Evolutionary conservation across 352 stramenopile species (phyloP), one percentile per base, ranked within the genome.

Genomic region (Detonula confervacea): DNA sequence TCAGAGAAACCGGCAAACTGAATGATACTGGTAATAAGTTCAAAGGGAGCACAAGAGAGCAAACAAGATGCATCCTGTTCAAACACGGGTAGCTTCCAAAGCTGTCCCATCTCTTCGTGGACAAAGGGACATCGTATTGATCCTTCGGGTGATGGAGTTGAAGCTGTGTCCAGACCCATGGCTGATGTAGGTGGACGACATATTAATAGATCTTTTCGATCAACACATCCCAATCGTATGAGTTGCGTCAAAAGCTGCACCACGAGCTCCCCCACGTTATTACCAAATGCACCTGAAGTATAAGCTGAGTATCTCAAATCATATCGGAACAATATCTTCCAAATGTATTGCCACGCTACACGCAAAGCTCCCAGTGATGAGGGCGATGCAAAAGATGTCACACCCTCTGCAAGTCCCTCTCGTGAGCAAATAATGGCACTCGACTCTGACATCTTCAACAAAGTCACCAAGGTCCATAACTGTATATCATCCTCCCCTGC

Each of bases 41-140:
- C 86, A 75, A 93, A 92, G 18, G 70, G 71, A 46, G 83, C 55
- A 51, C 47, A 60, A 14, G 77, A 88, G 59, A 80, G 39, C 39
- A 86, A 29, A 35, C 14, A 63, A 12, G 42, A 33, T 52, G 63
- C 52, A 61, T 85, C 70, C 16, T n/a, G n/a, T n/a, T 81, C 61
- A 62, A 91, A 90, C 2, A 88, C 67, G 39, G 83, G 84, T 9
- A 94, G 67, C 11, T 54, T 85, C 83, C 77, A 92, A 52, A 94
- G 42, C n/a, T 80, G 18, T 49, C 30, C 60, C 60, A 90, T 81
- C 62, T 90, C 68, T 65, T 44, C 51, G 56, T 77, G 77, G 30
- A 92, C 29, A 61, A 91, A 91, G n/a, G 61, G 66, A 47, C 44
- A 81, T 2, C 55, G 29, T 16, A 6, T n/a, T 20, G 24, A 52